These are phyloP conservation scores for Cyberlindnera americana DNA, from an alignment of 805 yeast genomes.

Conservation along the genomic window DNA sequence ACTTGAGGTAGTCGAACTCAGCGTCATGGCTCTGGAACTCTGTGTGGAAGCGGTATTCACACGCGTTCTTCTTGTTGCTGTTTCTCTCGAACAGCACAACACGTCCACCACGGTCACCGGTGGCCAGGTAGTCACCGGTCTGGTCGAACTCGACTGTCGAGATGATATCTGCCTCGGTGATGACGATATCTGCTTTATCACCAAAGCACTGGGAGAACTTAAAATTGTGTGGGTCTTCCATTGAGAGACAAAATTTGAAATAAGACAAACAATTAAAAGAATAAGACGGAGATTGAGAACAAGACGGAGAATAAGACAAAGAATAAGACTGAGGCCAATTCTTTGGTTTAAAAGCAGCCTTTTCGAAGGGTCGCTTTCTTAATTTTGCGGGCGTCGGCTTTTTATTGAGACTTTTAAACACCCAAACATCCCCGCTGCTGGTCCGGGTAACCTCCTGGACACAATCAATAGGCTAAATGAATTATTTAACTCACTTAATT, in stretches of 20 bases:
- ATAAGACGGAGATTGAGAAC: no score
- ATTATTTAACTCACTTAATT: no score
- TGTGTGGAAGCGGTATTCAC: slow-evolving; percentile 93
- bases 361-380: no score
- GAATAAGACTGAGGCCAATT: no score
- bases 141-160: slow-evolving; percentile 96
- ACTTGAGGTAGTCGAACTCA: slow-evolving; percentile 93
- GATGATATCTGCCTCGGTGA: slow-evolving; percentile 95
- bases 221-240: slow-evolving; percentile 32
- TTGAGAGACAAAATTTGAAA: no score
- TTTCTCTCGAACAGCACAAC: slow-evolving; percentile 94
- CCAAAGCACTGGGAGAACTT: slow-evolving; percentile 98
- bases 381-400: slow-evolving; percentile 5
- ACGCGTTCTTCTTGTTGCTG: slow-evolving; percentile 61
- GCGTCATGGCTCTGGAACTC: slow-evolving; percentile 99
- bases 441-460: no score
- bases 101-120: slow-evolving; percentile 98
- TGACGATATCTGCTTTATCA: slow-evolving; percentile 95
- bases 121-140: slow-evolving; percentile 92
- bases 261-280: no score
- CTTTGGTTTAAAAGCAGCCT: no score
- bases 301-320: no score
- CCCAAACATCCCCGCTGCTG: no score
- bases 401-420: slow-evolving; percentile 1
- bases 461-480: no score